These are phyloP conservation scores for Malus sylvestris DNA, from an alignment of 306 rosid species.

Conservation along the genomic window DNA sequence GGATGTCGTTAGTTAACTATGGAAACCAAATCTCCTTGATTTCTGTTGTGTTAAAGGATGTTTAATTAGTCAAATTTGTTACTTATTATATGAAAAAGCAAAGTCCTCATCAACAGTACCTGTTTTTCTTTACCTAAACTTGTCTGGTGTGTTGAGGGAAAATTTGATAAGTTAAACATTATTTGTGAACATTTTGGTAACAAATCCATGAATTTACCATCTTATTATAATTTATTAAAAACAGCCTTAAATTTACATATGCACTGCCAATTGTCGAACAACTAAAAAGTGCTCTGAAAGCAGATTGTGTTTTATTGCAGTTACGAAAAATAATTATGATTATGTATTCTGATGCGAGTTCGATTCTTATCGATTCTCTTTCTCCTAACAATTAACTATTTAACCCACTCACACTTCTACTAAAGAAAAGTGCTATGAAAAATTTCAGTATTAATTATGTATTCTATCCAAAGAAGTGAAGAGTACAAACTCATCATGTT, in stretches of 20 bases:
- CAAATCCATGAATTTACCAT: not conserved
- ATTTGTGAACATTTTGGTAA: not conserved
- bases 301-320: no score
- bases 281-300: not conserved
- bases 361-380: fast-evolving
- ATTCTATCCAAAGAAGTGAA: not conserved
- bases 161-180: not conserved
- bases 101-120: not conserved
- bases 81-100: not conserved
- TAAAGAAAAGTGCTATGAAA: not conserved
- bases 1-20: not conserved
- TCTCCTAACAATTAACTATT: no score
- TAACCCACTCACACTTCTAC: no score
- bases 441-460: not conserved
- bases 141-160: not conserved
- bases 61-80: not conserved
- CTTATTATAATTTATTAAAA: no score
- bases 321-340: not conserved
- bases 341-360: no score
- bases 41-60: not conserved
- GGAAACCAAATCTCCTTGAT: not conserved
- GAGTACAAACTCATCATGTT: not conserved
- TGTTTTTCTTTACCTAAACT: not conserved
- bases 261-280: not conserved
- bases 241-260: no score